Evolutionary conservation across 2,329 filamentous ascomycete species (phyloP), one percentile per base, ranked within the genome.

Genomic region (Claviceps paspali): DNA sequence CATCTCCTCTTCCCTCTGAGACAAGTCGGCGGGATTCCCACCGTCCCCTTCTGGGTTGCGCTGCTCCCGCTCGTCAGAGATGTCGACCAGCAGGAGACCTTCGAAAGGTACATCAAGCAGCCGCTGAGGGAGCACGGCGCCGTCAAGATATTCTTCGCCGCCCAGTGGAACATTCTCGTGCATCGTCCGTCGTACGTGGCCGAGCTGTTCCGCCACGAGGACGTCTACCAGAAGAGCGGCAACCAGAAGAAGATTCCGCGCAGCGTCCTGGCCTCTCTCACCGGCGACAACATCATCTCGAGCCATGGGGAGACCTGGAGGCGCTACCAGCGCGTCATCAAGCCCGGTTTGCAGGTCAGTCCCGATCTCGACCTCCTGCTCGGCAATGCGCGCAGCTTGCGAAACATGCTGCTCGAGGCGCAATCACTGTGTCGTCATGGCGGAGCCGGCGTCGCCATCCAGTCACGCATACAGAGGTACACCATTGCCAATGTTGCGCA

Each of bases 81-180:
- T 34, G 55, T 61, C 15, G 62, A 64, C 39, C 62, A 65, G 46
- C 52, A 55, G 4, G 53, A 62, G 12, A 53, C 60, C 5, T 65
- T 60, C 44, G 47, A 43, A 10, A 41, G 47, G 35, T 62, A 63
- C 44, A 53, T 65, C 30, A 52, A 59, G 27, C 45, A 50, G 36
- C 60, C 59, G 2, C 47, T 62, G 5, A 49, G 49, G 8, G 49
- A 49, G n/a, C 54, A 60, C 32, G 60, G 65, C 4, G 65, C 64
- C 1, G 65, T 67, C 14, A 60, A 65, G 39, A 50, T 68, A 21
- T 68, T 64, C 51, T 67, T 67, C 24, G 64, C 58, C 2, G 63
- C 61, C 0, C 57, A 56, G 29, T 69, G 66, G 66, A 67, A 64
- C 33, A 51, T 69, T 3, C 49, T 69, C 9, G 59, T 67, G 1